Evolutionary conservation across 2,329 filamentous ascomycete genomes (phyloP), one percentile per base, ranked within the genome.

Genomic region (Annulohypoxylon truncatum): DNA sequence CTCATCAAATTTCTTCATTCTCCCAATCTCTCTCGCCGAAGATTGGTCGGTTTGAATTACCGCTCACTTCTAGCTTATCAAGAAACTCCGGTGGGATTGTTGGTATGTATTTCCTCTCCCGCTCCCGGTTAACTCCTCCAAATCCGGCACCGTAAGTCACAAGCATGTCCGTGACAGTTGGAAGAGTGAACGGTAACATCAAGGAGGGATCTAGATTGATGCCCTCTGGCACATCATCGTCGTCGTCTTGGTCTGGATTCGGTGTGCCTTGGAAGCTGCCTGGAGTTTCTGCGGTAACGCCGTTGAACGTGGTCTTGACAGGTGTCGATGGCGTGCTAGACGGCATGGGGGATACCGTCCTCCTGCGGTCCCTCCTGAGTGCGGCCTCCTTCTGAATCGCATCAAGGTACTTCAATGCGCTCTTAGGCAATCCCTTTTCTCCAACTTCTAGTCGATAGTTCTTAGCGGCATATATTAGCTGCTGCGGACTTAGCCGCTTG

Each of bases 131-230:
- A 48, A 96, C 83, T 0, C 96, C 96, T 4, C 96, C 96, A 75
- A 98, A 96, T 0, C 96, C 96, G 10, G 96, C 94, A 0, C 96
- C 96, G 75, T 96, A 99, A 71, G 90, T 95, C 50, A 99, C 89
- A 50, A 98, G 85, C 96, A 99, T 99, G 78, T 99, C 96, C 24
- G 94, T 98, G 61, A 93, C 96, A 1, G 95, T 97, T 1, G 96
- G 96, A 26, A 99, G 83, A n/a, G 92, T 91, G 77, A 99, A 99
- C 0, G 96, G 96, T 24, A 99, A 85, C 86, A 97, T 97, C 64
- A 97, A 83, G 2, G 94, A 92, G 2, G 95, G 93, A 75, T 98
- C 94, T 56, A 98, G 81, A 44, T 97, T 88, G 33, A 97, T 84
- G 64, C 92, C 86, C 71, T 92, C 88, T 0, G 91, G 91, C 12